Percentiles rank a stretch among this genome's conserved stretches.
Evolutionary conservation across 2,329 filamentous ascomycete genomes (phyloP).

Genomic region (Pleoardoris graminearum): DNA sequence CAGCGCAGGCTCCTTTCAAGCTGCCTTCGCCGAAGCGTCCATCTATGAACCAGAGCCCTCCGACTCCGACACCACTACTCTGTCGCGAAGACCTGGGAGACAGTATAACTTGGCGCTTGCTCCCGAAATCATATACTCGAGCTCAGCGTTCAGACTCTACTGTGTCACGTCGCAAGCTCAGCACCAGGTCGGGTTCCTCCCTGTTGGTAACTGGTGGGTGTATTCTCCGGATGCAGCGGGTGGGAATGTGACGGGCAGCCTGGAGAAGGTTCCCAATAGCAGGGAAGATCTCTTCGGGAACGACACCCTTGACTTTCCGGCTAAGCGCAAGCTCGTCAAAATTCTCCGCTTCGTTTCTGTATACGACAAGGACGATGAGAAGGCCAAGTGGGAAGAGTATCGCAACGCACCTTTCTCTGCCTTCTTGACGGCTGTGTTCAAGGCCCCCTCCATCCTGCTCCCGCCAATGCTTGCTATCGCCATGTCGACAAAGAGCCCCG

Average conservation of each 20-base stretch:
- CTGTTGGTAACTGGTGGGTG: conserved; percentile 91
- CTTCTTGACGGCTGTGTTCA: conserved; percentile 61
- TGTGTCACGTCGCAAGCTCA: conserved; percentile 90
- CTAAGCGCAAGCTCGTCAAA: conserved; percentile 89
- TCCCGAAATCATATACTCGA: conserved; percentile 83
- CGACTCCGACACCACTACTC: conserved; percentile 2
- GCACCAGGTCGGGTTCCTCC: conserved; percentile 88
- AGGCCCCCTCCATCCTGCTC: conserved; percentile 65
- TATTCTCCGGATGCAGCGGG: conserved; percentile 51
- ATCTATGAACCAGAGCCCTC: conserved; percentile 34
- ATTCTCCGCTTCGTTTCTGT: conserved; percentile 81
- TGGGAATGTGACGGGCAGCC: conserved; percentile 23
- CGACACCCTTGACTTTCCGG: conserved; percentile 71
- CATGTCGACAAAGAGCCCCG: conserved; percentile 64
- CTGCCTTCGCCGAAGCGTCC: conserved; percentile 36
- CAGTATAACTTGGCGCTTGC: conserved; percentile 82
- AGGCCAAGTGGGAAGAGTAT: conserved; percentile 61
- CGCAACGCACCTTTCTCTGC: conserved; percentile 59
- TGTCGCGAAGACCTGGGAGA: conserved; percentile 64
- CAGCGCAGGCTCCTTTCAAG: conserved; percentile 17
- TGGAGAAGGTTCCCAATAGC: conserved; percentile 80
- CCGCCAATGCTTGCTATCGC: conserved; percentile 71
- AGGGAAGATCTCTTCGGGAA: conserved; percentile 90
- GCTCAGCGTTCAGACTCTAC: conserved; percentile 73
- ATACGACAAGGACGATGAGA: conserved; percentile 64